Evolutionary conservation across 768 basidiomycete genomes (phyloP).

Genomic region (Scleroderma bovista): DNA sequence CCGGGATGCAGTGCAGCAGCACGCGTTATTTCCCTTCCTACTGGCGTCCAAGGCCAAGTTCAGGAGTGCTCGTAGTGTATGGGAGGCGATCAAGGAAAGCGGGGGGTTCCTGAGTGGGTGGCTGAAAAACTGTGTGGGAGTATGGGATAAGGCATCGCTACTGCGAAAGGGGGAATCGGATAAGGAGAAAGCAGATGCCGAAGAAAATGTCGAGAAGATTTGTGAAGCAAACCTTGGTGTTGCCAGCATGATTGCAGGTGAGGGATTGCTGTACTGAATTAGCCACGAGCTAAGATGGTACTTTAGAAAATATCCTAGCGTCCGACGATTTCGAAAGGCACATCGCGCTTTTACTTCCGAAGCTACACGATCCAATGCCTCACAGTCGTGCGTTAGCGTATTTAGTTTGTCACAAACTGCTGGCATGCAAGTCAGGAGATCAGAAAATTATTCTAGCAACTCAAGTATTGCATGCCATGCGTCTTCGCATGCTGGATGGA

Average conservation of each 20-base stretch:
- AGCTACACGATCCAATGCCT: conserved; percentile 43
- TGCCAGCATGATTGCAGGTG: conserved; percentile 63
- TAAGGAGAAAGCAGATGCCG: conserved; percentile 19
- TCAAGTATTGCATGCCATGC: conserved; percentile 42
- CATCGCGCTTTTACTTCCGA: conserved; percentile 45
- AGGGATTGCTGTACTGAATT: conserved; percentile 7
- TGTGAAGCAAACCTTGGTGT: conserved; percentile 48
- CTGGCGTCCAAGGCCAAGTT: conserved; percentile 69
- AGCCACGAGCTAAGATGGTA: neutral
- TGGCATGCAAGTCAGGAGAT: conserved; percentile 51
- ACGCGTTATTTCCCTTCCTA: conserved; percentile 66
- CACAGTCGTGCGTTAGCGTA: conserved; percentile 55
- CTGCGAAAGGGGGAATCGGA: conserved; percentile 10
- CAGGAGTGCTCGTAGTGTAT: conserved; percentile 59
- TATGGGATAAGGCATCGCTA: conserved; percentile 31
- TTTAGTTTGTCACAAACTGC: conserved; percentile 57
- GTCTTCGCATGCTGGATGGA: conserved; percentile 39
- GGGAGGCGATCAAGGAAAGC: conserved; percentile 56
- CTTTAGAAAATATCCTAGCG: conserved; percentile 56
- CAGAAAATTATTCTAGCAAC: conserved; percentile 53
- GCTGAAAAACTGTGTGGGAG: conserved; percentile 49
- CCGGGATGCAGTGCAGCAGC: conserved; percentile 38
- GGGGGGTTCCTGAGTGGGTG: conserved; percentile 31
- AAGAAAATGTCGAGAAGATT: conserved; percentile 39
- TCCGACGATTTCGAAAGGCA: conserved; percentile 42